These are phyloP conservation scores for Onygenales sp. DNA, from an alignment of 2,329 filamentous ascomycete species.

Conservation along the genomic window DNA sequence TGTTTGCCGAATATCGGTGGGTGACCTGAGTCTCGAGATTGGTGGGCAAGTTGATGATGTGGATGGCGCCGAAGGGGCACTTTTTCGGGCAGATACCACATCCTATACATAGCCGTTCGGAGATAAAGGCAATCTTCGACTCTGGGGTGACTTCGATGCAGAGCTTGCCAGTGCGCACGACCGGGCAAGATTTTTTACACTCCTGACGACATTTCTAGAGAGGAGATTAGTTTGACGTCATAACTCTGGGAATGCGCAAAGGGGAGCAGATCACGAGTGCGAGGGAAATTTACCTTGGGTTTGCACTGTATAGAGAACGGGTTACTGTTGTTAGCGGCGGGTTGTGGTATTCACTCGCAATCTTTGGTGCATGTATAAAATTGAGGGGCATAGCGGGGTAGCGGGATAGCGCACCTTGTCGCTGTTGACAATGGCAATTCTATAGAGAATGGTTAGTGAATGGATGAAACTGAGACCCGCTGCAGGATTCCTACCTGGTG, in stretches of 20 bases:
- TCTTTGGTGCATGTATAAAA: constrained; percentile 15
- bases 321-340: constrained; percentile 15
- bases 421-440: constrained; percentile 97
- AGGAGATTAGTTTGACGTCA: neutral
- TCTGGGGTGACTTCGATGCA: constrained; percentile 87
- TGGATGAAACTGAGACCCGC: constrained; percentile 6
- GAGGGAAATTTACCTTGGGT: constrained; percentile 56
- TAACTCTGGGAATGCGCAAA: neutral
- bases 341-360: constrained; percentile 27
- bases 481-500: constrained; percentile 63
- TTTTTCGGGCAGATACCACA: constrained; percentile 99
- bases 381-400: constrained; percentile 29
- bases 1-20: constrained; percentile 97
- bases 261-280: neutral
- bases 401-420: constrained; percentile 66
- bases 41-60: constrained; percentile 99
- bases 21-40: constrained; percentile 98
- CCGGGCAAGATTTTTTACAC: constrained; percentile 97
- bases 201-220: constrained; percentile 94
- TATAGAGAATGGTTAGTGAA: constrained; percentile 29
- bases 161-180: constrained; percentile 93
- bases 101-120: constrained; percentile 89
- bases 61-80: constrained; percentile 96
- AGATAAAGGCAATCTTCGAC: constrained; percentile 96
- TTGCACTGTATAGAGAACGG: constrained; percentile 56